Evolutionary conservation across 768 basidiomycete species (phyloP).

Genomic region (Pleurotus djamor): DNA sequence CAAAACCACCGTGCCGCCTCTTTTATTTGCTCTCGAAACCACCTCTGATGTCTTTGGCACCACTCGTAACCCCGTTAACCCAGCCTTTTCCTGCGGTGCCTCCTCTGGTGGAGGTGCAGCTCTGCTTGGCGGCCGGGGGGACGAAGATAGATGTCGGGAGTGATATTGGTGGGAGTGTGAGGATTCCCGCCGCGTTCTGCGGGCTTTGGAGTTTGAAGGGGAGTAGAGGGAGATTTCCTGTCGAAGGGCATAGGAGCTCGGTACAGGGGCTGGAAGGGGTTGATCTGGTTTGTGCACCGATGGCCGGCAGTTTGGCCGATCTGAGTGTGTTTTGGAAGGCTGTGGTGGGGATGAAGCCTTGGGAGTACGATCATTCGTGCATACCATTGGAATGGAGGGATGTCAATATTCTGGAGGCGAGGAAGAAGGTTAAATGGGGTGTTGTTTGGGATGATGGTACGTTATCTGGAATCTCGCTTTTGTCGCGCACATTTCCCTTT

Average conservation of each 20-base stretch:
- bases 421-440: slow-evolving; percentile 47
- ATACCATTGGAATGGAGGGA: slow-evolving; percentile 48
- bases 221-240: slow-evolving; percentile 56
- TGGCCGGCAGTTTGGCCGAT: slow-evolving; percentile 62
- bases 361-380: slow-evolving; percentile 67
- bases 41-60: slow-evolving; percentile 59
- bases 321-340: slow-evolving; percentile 66
- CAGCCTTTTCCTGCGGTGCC: slow-evolving; percentile 51
- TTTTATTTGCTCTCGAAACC: slow-evolving; percentile 56
- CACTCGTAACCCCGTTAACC: slow-evolving; percentile 63
- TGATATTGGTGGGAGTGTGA: slow-evolving; percentile 71
- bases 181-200: slow-evolving; percentile 73
- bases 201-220: slow-evolving; percentile 67
- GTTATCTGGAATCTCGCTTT: slow-evolving; percentile 9
- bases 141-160: slow-evolving; percentile 69
- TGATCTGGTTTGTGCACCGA: slow-evolving; percentile 51
- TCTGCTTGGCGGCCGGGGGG: slow-evolving; percentile 60
- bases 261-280: slow-evolving; percentile 59
- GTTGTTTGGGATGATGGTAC: slow-evolving; percentile 54
- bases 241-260: slow-evolving; percentile 41
- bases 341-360: slow-evolving; percentile 58
- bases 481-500: neutral
- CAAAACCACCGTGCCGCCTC: slow-evolving; percentile 62
- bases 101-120: slow-evolving; percentile 73
- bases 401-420: slow-evolving; percentile 44